Evolutionary conservation across 179 eudicot genomes (phyloP).

Genomic region (Beta corolliflora): DNA sequence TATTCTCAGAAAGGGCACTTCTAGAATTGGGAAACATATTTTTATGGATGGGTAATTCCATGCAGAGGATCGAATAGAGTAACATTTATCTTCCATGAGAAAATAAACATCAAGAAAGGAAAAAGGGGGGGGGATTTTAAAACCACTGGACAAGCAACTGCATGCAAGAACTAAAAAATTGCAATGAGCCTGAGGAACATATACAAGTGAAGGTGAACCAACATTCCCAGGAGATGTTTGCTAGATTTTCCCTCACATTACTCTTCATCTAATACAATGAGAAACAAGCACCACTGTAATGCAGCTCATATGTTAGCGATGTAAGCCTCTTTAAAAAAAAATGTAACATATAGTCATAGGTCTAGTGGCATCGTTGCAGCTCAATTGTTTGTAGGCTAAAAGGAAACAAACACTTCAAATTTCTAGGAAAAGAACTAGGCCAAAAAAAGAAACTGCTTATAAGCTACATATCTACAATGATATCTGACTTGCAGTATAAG

Average conservation of each 20-base stretch:
- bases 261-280: too few species aligned
- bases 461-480: background rate
- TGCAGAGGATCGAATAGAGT: background rate
- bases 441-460: background rate
- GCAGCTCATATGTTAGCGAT: background rate
- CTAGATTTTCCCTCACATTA: background rate
- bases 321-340: background rate
- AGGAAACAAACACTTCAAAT: background rate
- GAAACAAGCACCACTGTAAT: too few species aligned
- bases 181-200: background rate
- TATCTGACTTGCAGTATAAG: conserved; percentile 1
- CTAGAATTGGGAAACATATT: background rate
- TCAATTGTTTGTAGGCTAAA: background rate
- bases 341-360: background rate
- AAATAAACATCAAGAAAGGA: background rate
- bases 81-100: background rate
- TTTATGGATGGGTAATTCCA: background rate
- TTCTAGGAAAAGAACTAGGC: background rate
- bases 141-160: background rate
- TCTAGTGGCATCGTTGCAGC: background rate
- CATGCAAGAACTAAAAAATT: background rate
- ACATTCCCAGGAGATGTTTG: background rate
- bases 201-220: background rate
- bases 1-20: background rate
- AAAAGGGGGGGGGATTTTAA: background rate